Evolutionary conservation across 108 stramenopile species (phyloP).

Genomic region (Phaeodactylum tricornutum): DNA sequence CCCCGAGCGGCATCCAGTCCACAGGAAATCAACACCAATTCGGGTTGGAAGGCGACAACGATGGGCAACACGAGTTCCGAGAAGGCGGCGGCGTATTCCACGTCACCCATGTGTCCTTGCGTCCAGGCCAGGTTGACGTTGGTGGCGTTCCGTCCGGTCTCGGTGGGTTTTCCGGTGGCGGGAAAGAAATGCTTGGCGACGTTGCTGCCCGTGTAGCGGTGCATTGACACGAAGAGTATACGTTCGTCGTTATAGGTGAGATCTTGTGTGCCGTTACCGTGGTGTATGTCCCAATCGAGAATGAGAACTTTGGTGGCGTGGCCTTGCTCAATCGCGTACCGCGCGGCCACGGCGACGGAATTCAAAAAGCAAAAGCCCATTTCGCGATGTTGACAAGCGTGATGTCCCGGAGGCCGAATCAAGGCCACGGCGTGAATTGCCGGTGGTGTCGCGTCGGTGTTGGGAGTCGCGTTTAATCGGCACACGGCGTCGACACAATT

Average conservation of each 20-base stretch:
- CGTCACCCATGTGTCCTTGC: conserved; percentile 18
- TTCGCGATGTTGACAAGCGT: conserved; percentile 2
- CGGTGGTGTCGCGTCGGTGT: not conserved
- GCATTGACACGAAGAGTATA: conserved; percentile 32
- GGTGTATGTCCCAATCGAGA: conserved; percentile 44
- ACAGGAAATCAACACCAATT: conserved; percentile 27
- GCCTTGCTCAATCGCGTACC: conserved; percentile 7
- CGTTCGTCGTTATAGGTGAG: conserved; percentile 30
- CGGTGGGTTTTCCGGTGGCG: conserved; percentile 23
- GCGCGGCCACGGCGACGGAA: conserved; percentile 29
- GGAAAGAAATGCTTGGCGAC: conserved; percentile 31
- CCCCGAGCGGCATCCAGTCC: conserved; percentile 43
- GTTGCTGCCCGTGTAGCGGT: conserved; percentile 23
- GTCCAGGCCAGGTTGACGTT: conserved; percentile 29
- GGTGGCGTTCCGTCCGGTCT: conserved; percentile 21
- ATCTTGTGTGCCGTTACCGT: conserved; percentile 43
- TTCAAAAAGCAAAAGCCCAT: conserved; percentile 47
- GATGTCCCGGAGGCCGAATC: conserved; percentile 14
- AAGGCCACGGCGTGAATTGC: conserved; percentile 3
- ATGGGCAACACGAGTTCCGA: conserved; percentile 21
- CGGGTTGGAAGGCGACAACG: conserved; percentile 16
- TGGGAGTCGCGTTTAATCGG: no score
- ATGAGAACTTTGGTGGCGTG: conserved; percentile 14
- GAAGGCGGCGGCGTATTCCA: conserved; percentile 24
- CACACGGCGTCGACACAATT: no score